Conservation (phyloP, 129 eudicot genomes). For the Pseudognaphalium luteoalbum region DNA sequence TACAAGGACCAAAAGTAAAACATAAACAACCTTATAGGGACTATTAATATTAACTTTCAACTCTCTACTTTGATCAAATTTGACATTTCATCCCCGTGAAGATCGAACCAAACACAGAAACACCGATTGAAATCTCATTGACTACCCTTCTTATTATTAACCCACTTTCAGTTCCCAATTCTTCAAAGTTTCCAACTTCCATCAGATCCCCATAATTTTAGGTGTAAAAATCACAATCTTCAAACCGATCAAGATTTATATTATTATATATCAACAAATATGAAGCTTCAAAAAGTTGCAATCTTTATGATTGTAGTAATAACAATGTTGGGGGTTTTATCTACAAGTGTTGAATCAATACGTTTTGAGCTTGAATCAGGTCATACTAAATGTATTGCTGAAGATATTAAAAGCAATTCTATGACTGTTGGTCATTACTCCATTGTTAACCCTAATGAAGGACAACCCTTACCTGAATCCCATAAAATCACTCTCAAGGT, state of each 20-base stretch:
- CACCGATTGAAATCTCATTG: neutral
- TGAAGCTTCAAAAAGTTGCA: conserved; percentile 13
- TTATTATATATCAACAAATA: neutral
- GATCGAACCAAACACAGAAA: neutral
- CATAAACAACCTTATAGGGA: neutral
- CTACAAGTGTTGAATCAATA: conserved; percentile 48
- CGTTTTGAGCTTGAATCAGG: conserved; percentile 90
- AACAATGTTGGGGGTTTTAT: conserved; percentile 41
- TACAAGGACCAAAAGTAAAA: too few relatives aligned
- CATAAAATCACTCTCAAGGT: conserved; percentile 86
- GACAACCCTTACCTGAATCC: conserved; percentile 72
- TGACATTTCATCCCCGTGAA: neutral
- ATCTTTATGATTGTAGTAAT: conserved; percentile 21
- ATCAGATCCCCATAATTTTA: neutral
- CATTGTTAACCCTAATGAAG: conserved; percentile 76
- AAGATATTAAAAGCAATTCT: conserved; percentile 78
- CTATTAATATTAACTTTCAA: neutral
- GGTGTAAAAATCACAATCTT: neutral
- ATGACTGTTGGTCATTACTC: conserved; percentile 90
- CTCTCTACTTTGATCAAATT: neutral
- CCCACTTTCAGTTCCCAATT: neutral
- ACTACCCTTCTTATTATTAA: neutral
- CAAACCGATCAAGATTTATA: neutral
- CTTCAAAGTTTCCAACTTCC: neutral
- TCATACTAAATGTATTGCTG: conserved; percentile 86